These are phyloP conservation scores for Tulasnella sp. DNA, from an alignment of 768 basidiomycete genomes.

Conservation along the genomic window DNA sequence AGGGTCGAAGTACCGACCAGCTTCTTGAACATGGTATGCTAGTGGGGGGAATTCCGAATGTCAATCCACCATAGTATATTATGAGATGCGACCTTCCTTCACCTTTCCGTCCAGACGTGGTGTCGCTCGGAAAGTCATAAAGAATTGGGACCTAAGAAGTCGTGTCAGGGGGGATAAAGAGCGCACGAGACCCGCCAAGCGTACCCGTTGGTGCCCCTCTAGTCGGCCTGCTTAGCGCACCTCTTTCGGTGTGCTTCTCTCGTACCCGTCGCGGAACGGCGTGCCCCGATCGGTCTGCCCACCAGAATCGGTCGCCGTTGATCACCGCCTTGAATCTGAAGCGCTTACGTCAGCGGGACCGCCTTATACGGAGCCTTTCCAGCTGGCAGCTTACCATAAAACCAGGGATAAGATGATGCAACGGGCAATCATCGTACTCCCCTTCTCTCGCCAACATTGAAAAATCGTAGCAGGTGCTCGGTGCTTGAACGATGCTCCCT, in stretches of 20 bases:
- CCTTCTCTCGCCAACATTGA: constrained; percentile 82
- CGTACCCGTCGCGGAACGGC: constrained; percentile 90
- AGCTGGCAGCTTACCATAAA: constrained; percentile 83
- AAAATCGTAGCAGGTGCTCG: constrained; percentile 98
- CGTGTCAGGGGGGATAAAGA: neutral
- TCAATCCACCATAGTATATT: neutral
- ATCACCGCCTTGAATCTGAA: constrained; percentile 92
- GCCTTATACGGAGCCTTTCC: too few species aligned
- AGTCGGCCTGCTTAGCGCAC: constrained; percentile 90
- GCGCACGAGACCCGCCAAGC: constrained; percentile 19
- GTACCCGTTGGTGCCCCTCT: constrained; percentile 83
- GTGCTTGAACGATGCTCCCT: constrained; percentile 45
- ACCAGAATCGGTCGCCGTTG: constrained; percentile 88
- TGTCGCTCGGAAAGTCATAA: constrained; percentile 74
- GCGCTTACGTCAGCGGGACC: constrained; percentile 2
- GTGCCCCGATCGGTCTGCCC: constrained; percentile 92
- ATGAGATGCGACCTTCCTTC: neutral
- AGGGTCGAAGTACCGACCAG: constrained; percentile 49
- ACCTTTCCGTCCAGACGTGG: constrained; percentile 76
- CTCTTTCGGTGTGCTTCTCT: constrained; percentile 80
- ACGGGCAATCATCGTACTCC: constrained; percentile 81
- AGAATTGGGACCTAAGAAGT: constrained; percentile 71
- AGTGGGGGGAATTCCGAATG: neutral
- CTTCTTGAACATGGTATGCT: constrained; percentile 91
- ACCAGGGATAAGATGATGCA: constrained; percentile 87